These are phyloP conservation scores for Diaporthe capsici DNA, from an alignment of 2,329 filamentous ascomycete genomes.

Conservation along the genomic window DNA sequence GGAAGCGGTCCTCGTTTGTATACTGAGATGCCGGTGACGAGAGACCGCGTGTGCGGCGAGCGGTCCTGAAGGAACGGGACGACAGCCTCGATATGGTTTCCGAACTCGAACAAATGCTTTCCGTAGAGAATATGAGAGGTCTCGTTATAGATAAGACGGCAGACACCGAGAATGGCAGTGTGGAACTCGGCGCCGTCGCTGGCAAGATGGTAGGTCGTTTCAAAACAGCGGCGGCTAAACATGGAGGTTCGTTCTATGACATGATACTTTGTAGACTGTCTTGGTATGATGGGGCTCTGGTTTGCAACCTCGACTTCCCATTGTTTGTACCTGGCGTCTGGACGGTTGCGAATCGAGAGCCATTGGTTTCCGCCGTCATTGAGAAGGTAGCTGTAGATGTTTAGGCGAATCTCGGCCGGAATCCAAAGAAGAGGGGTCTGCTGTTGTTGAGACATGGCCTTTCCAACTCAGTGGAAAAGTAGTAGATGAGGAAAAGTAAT, in stretches of 20 bases:
- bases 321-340: slow-evolving; percentile 41
- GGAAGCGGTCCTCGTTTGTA: slow-evolving; percentile 69
- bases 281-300: neutral
- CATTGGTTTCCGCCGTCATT: slow-evolving; percentile 55
- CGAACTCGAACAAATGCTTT: slow-evolving; percentile 71
- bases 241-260: slow-evolving; percentile 54
- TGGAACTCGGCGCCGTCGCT: slow-evolving; percentile 57
- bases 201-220: slow-evolving; percentile 70
- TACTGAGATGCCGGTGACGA: slow-evolving; percentile 65
- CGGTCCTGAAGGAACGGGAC: slow-evolving; percentile 70
- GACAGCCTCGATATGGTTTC: slow-evolving; percentile 71
- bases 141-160: slow-evolving; percentile 66
- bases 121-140: slow-evolving; percentile 69
- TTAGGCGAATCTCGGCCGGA: slow-evolving; percentile 58
- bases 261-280: slow-evolving; percentile 52
- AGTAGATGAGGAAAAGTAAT: neutral
- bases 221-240: slow-evolving; percentile 56
- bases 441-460: neutral
- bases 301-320: neutral
- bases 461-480: neutral
- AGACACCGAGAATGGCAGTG: slow-evolving; percentile 61
- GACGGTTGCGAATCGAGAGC: slow-evolving; percentile 58
- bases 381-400: slow-evolving; percentile 61
- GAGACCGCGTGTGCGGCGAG: slow-evolving; percentile 60
- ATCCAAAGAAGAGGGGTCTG: slow-evolving; percentile 42